Base-by-base conservation (phyloP, 306 rosid genomes). In the Trifolium dubium region DNA sequence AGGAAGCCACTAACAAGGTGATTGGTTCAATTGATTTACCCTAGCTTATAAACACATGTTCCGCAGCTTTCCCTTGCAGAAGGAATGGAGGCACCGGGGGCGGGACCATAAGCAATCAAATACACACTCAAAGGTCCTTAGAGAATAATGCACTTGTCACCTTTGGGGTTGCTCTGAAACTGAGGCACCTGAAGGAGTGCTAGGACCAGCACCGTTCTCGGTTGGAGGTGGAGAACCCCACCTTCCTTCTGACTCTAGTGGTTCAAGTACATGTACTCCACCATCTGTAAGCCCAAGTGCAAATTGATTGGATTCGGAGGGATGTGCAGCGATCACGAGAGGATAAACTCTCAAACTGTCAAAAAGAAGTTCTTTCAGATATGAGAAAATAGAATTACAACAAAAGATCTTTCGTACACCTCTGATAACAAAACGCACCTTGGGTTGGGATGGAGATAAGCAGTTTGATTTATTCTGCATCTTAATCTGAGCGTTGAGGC, bases 251-350 rank as follows among this genome's bases (percentile, higher is more conserved):
- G 92, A 79, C 70, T 95, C 98, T 59, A 88, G 84, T 2, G 99
- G 98, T 86, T 95, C 99, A 28, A 95, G 92, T 49, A 95, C 88
- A 68, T 87, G 88, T 12, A 95, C 99, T 41, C 96, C 92, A 23
- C 99, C 99, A 58, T 95, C 98, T 2, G 93, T 81, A 44, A 95
- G 96, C 55, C 99, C 99, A 70, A 95, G 79, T 35, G 98, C 98
- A 81, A 95, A 95, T 72, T 95, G 99, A 77, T 89, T 90, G 78
- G 97, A 85, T 78, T 95, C 99, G 0, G 97, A 83, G 30, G 99
- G 99, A 81, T 95, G 99, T 65, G 99, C 98, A 49, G 99, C 98
- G 35, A 95, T 88, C 49, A 92, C 97, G 8, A 92, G 86, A 70
- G 99, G 99, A 82, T 83, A 64, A 55, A 80, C 88, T 76, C 92